A percentile compares a stretch with the other conserved stretches of the same genome.
Evolutionary conservation across 2,329 filamentous ascomycete genomes (phyloP).

Genomic region (Pyricularia sp.): DNA sequence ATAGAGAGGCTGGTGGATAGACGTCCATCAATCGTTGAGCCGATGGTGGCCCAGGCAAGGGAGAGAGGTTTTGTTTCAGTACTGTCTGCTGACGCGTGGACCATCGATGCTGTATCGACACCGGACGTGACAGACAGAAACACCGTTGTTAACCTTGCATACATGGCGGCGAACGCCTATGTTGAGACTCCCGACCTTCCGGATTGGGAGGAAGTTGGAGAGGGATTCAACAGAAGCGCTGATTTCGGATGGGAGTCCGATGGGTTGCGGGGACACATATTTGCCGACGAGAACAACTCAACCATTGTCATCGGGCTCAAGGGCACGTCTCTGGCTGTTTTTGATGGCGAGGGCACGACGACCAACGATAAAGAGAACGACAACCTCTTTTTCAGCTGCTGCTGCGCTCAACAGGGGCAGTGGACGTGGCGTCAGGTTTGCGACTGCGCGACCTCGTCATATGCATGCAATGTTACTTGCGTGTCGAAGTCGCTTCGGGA

Average conservation of each 20-base stretch:
- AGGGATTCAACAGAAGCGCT: constrained; percentile 72
- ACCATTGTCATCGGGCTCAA: constrained; percentile 91
- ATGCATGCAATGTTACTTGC: constrained; percentile 88
- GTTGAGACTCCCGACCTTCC: constrained; percentile 60
- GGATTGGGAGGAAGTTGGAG: constrained; percentile 76
- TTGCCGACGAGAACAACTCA: constrained; percentile 73
- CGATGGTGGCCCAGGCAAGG: constrained; percentile 65
- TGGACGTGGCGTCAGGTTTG: constrained; percentile 89
- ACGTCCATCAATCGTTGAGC: constrained; percentile 65
- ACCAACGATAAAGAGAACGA: constrained; percentile 98
- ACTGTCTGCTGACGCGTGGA: constrained; percentile 71
- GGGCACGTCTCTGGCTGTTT: constrained; percentile 81
- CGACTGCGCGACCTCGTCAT: constrained; percentile 80
- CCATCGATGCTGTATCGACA: constrained; percentile 64
- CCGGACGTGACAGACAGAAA: constrained; percentile 81
- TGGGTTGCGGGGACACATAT: constrained; percentile 85
- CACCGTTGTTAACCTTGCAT: constrained; percentile 74
- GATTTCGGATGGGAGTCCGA: constrained; percentile 92
- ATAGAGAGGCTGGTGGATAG: constrained; percentile 81
- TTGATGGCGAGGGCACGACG: constrained; percentile 93
- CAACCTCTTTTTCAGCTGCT: constrained; percentile 96
- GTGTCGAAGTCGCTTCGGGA: constrained; percentile 64
- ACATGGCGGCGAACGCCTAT: constrained; percentile 87
- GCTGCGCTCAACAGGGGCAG: constrained; percentile 87
- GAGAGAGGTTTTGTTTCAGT: constrained; percentile 57